These are phyloP conservation scores for Cucurbitaria berberidis DNA, from an alignment of 2,329 filamentous ascomycete species.

Conservation along the genomic window DNA sequence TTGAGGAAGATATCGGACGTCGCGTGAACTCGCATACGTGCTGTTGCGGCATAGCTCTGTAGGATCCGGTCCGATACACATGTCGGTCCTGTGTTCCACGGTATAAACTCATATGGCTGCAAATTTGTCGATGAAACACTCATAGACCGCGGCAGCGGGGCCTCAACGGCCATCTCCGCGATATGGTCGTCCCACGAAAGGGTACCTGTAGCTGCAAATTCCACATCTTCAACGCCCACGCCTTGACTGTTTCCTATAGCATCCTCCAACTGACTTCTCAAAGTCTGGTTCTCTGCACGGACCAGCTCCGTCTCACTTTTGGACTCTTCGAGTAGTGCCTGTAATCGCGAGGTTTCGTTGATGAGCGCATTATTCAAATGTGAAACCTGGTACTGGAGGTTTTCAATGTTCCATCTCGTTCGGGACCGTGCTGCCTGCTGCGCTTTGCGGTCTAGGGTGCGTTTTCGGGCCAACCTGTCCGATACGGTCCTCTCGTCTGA, in stretches of 20 bases:
- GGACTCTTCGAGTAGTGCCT: constrained; percentile 14
- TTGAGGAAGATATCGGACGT: constrained; percentile 2
- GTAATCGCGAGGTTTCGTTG: constrained; percentile 18
- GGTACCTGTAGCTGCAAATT: not conserved
- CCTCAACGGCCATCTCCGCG: not conserved
- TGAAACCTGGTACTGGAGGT: constrained; percentile 28
- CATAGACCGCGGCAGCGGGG: not conserved
- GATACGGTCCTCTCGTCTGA: not conserved
- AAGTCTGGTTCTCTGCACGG: constrained; percentile 27
- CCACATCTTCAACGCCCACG: not conserved
- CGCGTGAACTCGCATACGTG: not conserved
- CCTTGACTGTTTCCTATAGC: not conserved
- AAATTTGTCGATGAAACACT: not conserved
- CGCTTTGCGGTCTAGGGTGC: constrained; percentile 31
- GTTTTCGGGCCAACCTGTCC: constrained; percentile 26
- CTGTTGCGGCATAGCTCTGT: constrained; percentile 27
- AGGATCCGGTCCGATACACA: constrained; percentile 29
- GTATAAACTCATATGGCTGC: constrained; percentile 23
- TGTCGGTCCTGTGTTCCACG: constrained; percentile 27
- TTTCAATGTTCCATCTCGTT: constrained; percentile 29
- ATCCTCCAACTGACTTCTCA: constrained; percentile 18
- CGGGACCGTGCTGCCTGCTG: constrained; percentile 32
- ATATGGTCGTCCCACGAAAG: not conserved
- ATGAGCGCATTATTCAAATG: constrained; percentile 22
- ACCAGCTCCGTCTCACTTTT: constrained; percentile 16